Conservation (phyloP, 169 alveolate species). For the Theileria luwenshuni region DNA sequence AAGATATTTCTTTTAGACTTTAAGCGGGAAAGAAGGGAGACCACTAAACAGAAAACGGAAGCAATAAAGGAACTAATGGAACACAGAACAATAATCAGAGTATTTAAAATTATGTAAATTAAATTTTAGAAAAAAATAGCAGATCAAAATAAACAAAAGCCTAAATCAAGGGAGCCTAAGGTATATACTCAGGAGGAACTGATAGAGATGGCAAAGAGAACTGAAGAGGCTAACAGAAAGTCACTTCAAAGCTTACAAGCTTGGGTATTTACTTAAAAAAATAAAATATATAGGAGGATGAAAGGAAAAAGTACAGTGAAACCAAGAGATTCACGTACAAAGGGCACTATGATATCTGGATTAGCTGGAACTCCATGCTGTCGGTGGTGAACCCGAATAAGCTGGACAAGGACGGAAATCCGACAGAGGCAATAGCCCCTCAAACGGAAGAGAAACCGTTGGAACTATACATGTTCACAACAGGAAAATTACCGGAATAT, state of each 20-base stretch:
- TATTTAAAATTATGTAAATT: background rate
- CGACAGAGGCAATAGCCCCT: conserved; percentile 22
- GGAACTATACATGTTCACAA: conserved; percentile 66
- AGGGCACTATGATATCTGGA: conserved; percentile 71
- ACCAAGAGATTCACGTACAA: conserved; percentile 58
- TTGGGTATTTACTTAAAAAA: conserved; percentile 60
- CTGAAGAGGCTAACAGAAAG: conserved; percentile 76
- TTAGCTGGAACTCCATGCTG: conserved; percentile 68
- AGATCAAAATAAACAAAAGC: conserved; percentile 14
- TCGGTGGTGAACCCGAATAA: conserved; percentile 45
- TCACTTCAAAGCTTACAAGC: conserved; percentile 78
- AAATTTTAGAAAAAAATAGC: background rate
- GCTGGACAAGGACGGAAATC: conserved; percentile 36
- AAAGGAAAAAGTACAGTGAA: conserved; percentile 52
- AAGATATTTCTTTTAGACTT: conserved; percentile 4
- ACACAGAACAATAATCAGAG: conserved; percentile 19
- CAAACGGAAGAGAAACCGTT: conserved; percentile 63
- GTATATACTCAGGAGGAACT: conserved; percentile 79
- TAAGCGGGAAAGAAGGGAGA: conserved; percentile 41
- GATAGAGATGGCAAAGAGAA: conserved; percentile 76
- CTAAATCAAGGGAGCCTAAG: conserved; percentile 2
- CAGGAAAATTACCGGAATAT: conserved; percentile 62
- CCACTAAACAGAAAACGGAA: conserved; percentile 63
- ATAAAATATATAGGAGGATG: conserved; percentile 48
- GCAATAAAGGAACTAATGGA: conserved; percentile 43